A percentile compares a stretch with the other conserved stretches of the same genome.
Evolutionary conservation across 2,329 filamentous ascomycete genomes (phyloP).

Genomic region (Sphaceloma murrayae): DNA sequence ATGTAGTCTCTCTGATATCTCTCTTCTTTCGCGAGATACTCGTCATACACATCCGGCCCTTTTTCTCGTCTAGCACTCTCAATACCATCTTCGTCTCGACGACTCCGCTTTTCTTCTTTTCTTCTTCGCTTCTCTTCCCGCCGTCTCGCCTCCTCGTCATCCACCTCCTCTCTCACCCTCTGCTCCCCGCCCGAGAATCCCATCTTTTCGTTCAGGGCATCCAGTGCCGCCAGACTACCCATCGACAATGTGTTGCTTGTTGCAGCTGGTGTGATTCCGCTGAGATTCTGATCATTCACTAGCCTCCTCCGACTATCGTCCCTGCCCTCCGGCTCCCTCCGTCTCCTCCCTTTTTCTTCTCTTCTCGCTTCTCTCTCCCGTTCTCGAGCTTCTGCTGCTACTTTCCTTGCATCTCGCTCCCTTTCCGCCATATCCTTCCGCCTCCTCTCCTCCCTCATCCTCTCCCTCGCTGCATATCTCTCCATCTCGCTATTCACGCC

Average conservation of each 20-base stretch:
- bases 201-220: slow-evolving; percentile 33
- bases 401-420: neutral
- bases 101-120: slow-evolving; percentile 22
- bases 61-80: slow-evolving; percentile 39
- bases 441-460: slow-evolving; percentile 22
- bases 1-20: slow-evolving; percentile 16
- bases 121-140: slow-evolving; percentile 16
- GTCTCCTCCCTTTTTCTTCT: slow-evolving; percentile 22
- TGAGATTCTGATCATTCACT: slow-evolving; percentile 7
- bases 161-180: slow-evolving; percentile 12
- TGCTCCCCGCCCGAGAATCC: slow-evolving; percentile 11
- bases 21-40: slow-evolving; percentile 19
- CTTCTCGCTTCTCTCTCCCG: slow-evolving; percentile 20
- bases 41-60: slow-evolving; percentile 12
- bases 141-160: slow-evolving; percentile 15
- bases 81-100: slow-evolving; percentile 31
- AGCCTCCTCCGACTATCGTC: slow-evolving; percentile 2
- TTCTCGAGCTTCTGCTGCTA: neutral
- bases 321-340: slow-evolving; percentile 22
- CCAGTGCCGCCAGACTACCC: slow-evolving; percentile 56
- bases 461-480: slow-evolving; percentile 18
- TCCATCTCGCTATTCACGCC: slow-evolving; percentile 10
- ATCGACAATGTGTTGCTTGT: slow-evolving; percentile 36
- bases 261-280: neutral
- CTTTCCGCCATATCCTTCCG: slow-evolving; percentile 21